These are phyloP conservation scores for Botrytis sinoallii DNA, from an alignment of 2,329 filamentous ascomycete species.

Conservation along the genomic window DNA sequence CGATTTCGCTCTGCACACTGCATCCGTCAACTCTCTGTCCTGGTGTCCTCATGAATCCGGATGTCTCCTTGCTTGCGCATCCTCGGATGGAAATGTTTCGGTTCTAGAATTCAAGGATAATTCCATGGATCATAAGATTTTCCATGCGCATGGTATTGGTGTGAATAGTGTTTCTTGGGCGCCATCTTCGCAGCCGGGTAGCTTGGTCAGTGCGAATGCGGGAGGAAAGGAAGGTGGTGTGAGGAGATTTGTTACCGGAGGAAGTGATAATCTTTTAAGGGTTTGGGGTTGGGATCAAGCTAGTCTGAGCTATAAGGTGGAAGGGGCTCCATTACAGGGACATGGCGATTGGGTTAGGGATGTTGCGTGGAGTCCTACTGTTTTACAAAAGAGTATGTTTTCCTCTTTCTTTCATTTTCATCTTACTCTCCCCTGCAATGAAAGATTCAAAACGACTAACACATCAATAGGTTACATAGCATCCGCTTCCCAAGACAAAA, in stretches of 20 bases:
- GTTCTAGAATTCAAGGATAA: slow-evolving; percentile 98
- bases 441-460: neutral
- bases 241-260: slow-evolving; percentile 88
- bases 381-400: slow-evolving; percentile 66
- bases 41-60: slow-evolving; percentile 98
- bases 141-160: slow-evolving; percentile 87
- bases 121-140: slow-evolving; percentile 83
- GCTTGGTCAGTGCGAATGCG: slow-evolving; percentile 69
- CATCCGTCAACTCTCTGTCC: slow-evolving; percentile 91
- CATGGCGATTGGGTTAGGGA: slow-evolving; percentile 97
- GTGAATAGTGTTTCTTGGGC: slow-evolving; percentile 97
- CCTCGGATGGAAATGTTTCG: slow-evolving; percentile 87
- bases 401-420: neutral
- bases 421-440: neutral
- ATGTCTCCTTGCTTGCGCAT: slow-evolving; percentile 91
- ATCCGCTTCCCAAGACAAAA: slow-evolving; percentile 93
- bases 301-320: slow-evolving; percentile 59
- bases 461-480: slow-evolving; percentile 76
- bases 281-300: slow-evolving; percentile 79
- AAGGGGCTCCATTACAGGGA: slow-evolving; percentile 65
- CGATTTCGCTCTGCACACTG: slow-evolving; percentile 90
- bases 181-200: slow-evolving; percentile 78
- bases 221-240: slow-evolving; percentile 54
- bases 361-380: slow-evolving; percentile 93
- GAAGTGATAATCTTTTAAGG: slow-evolving; percentile 89